Conservation (phyloP, 371 early-diverging fungal genomes). For the Haplosporangium sp. region DNA sequence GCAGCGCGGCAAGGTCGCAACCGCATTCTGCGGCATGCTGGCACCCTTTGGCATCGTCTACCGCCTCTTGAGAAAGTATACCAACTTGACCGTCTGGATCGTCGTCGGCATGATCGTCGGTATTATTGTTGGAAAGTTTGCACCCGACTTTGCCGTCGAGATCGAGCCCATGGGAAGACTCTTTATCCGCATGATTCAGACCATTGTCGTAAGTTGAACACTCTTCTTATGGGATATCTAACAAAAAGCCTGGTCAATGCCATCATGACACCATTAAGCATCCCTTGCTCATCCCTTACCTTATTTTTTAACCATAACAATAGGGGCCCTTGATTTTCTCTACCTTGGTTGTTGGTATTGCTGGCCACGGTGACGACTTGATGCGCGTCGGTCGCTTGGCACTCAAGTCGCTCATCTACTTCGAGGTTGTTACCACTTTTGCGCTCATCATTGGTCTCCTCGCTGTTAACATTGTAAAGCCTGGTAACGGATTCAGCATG, state of each 20-base stretch:
- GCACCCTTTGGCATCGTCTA: conserved; percentile 41
- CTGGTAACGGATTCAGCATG: conserved; percentile 65
- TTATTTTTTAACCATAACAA: neutral
- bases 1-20: conserved; percentile 6
- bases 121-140: conserved; percentile 69
- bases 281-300: neutral
- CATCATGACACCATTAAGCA: too few species aligned
- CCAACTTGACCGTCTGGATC: conserved; percentile 73
- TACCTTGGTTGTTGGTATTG: conserved; percentile 79
- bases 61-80: conserved; percentile 55
- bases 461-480: conserved; percentile 73
- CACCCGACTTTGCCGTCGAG: conserved; percentile 60
- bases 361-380: conserved; percentile 81
- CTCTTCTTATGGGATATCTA: neutral
- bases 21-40: conserved; percentile 3
- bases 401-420: conserved; percentile 75
- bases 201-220: conserved; percentile 60
- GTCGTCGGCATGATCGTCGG: conserved; percentile 70
- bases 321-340: conserved; percentile 77
- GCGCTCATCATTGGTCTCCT: conserved; percentile 78
- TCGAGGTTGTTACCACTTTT: conserved; percentile 75
- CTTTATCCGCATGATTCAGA: conserved; percentile 78
- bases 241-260: too few species aligned
- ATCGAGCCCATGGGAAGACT: conserved; percentile 65
- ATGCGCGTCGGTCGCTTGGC: conserved; percentile 71